A percentile compares a stretch with the other conserved stretches of the same genome.
Evolutionary conservation across 441 rosid genomes (phyloP).

Genomic region (Dalechampia spathulata): DNA sequence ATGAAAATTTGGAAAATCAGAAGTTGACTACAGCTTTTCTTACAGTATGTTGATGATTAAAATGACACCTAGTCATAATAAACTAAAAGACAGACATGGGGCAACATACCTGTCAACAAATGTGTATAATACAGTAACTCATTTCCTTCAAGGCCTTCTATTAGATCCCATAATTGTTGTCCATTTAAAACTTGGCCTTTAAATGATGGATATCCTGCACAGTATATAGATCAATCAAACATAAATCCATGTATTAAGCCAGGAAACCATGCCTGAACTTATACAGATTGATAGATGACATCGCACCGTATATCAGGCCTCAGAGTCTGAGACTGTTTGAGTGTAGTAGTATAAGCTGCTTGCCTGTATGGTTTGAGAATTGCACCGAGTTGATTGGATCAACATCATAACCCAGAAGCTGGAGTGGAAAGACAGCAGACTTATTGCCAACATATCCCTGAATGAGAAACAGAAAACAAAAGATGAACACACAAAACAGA

Average conservation of each 20-base stretch:
- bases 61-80: background rate
- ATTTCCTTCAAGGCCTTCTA: conserved; percentile 93
- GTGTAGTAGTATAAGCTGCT: conserved; percentile 35
- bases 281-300: conserved; percentile 31
- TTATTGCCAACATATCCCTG: conserved; percentile 99
- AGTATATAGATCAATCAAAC: conserved; percentile 13
- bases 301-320: conserved; percentile 32
- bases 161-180: conserved; percentile 72
- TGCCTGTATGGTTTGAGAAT: conserved; percentile 98
- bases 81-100: background rate
- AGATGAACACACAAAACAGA: conserved; percentile 4
- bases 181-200: conserved; percentile 97
- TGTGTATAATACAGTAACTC: conserved; percentile 81
- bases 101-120: conserved; percentile 71
- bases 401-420: conserved; percentile 90
- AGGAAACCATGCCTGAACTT: conserved; percentile 24
- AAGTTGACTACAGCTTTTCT: background rate
- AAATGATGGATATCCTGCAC: conserved; percentile 86
- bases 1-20: background rate
- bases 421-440: conserved; percentile 96
- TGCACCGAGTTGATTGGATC: conserved; percentile 99
- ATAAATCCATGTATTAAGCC: conserved; percentile 1
- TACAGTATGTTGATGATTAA: background rate
- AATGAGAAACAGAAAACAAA: no score
- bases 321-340: conserved; percentile 31